Evolutionary conservation across 768 basidiomycete species (phyloP).

Genomic region (Leccinum subtestaceum): DNA sequence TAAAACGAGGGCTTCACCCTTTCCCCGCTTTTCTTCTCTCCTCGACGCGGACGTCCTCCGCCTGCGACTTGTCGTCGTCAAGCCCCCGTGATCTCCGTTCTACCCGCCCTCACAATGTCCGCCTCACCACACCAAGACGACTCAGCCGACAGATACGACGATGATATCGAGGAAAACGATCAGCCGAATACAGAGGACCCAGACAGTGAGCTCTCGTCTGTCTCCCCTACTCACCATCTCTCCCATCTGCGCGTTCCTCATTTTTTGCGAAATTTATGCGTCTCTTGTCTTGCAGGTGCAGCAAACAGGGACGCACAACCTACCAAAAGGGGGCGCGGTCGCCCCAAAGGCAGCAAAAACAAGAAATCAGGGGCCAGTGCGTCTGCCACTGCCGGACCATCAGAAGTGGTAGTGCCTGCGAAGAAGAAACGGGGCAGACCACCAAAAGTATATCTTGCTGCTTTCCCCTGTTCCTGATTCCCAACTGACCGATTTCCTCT

Average conservation of each 20-base stretch:
- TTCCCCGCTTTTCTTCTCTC: conserved; percentile 58
- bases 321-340: conserved; percentile 77
- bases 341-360: conserved; percentile 88
- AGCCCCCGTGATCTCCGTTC: conserved; percentile 27
- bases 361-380: conserved; percentile 44
- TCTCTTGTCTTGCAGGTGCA: conserved; percentile 37
- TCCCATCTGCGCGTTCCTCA: conserved; percentile 11
- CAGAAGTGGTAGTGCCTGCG: conserved; percentile 25
- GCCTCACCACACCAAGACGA: conserved; percentile 59
- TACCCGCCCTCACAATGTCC: conserved; percentile 47
- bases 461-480: conserved; percentile 21
- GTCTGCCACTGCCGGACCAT: conserved; percentile 26
- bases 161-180: conserved; percentile 57
- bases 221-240: conserved; percentile 13
- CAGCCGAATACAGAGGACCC: conserved; percentile 34
- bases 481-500: conserved; percentile 10
- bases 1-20: conserved; percentile 71
- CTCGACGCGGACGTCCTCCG: conserved; percentile 35
- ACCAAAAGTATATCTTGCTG: conserved; percentile 41
- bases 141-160: conserved; percentile 51
- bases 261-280: conserved; percentile 19
- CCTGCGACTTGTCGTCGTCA: conserved; percentile 18
- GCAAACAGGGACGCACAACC: conserved; percentile 38
- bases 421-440: conserved; percentile 52
- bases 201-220: conserved; percentile 28